A percentile compares a stretch with the other conserved stretches of the same genome.
These are phyloP conservation scores for Dothistroma septosporum DNA, from an alignment of 2,329 filamentous ascomycete genomes.

Conservation along the genomic window DNA sequence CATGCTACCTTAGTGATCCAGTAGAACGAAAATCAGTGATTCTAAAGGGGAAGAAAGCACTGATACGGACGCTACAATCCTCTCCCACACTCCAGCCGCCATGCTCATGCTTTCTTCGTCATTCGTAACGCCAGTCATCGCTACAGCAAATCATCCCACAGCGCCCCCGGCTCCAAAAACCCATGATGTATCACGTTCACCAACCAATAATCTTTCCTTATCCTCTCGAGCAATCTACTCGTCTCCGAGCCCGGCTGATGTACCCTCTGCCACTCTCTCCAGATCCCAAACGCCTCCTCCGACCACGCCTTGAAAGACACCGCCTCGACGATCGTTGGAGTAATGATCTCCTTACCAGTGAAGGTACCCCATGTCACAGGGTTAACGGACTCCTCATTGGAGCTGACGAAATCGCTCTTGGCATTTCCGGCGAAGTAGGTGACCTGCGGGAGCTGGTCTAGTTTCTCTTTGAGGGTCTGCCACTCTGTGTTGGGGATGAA, in stretches of 20 bases:
- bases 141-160: constrained; percentile 56
- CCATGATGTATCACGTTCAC: constrained; percentile 87
- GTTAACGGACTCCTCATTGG: constrained; percentile 65
- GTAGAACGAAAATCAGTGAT: too few species aligned
- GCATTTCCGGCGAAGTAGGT: constrained; percentile 86
- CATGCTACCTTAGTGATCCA: too few species aligned
- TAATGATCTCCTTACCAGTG: constrained; percentile 90
- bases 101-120: not conserved
- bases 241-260: constrained; percentile 72
- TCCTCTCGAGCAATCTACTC: constrained; percentile 63
- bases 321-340: constrained; percentile 93
- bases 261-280: constrained; percentile 86
- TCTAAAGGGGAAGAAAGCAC: not conserved
- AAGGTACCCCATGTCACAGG: constrained; percentile 97
- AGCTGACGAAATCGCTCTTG: constrained; percentile 71
- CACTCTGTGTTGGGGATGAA: constrained; percentile 77
- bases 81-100: not conserved
- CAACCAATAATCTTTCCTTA: constrained; percentile 72
- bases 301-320: constrained; percentile 91
- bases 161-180: constrained; percentile 63
- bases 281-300: constrained; percentile 94
- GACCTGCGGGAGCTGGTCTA: constrained; percentile 64
- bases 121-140: not conserved
- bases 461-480: constrained; percentile 58
- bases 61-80: not conserved